Evolutionary conservation across 441 rosid genomes (phyloP).

Genomic region (Adansonia gregorii): DNA sequence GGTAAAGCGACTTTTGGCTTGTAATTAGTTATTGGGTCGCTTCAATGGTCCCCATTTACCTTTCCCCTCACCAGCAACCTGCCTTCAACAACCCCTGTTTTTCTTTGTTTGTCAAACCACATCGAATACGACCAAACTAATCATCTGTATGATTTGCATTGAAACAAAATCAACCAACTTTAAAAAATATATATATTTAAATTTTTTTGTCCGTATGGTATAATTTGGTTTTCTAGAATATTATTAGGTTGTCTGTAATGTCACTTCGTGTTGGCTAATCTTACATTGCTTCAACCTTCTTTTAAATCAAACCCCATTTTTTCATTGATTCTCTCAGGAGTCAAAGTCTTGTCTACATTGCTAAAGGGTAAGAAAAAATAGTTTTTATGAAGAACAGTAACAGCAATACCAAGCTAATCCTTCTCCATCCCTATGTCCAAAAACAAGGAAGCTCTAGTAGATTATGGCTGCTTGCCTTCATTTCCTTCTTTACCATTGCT

Average conservation of each 20-base stretch:
- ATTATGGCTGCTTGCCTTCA: conserved; percentile 79
- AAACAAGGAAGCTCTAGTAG: conserved; percentile 83
- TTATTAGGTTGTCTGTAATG: conserved; percentile 38
- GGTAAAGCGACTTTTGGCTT: conserved; percentile 58
- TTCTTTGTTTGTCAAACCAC: conserved; percentile 14
- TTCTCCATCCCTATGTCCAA: conserved; percentile 87
- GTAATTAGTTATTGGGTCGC: conserved; percentile 64
- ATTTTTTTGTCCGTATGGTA: not conserved
- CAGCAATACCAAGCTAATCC: conserved; percentile 84
- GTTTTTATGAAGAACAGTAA: conserved; percentile 52
- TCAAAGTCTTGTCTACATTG: conserved; percentile 13
- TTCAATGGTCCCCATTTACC: conserved; percentile 30
- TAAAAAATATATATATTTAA: not conserved
- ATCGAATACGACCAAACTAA: not conserved
- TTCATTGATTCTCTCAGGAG: conserved; percentile 34
- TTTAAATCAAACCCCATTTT: conserved; percentile 42
- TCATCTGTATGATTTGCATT: conserved; percentile 29
- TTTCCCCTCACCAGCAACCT: conserved; percentile 49
- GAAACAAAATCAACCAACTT: conserved; percentile 18
- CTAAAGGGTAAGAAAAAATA: not conserved
- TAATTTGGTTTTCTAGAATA: conserved; percentile 32
- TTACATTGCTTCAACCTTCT: conserved; percentile 34
- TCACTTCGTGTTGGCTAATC: conserved; percentile 37
- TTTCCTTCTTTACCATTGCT: conserved; percentile 77
- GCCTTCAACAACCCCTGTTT: conserved; percentile 36